Evolutionary conservation across 305 asterid genomes (phyloP).

Genomic region (Fraxinus latifolia): DNA sequence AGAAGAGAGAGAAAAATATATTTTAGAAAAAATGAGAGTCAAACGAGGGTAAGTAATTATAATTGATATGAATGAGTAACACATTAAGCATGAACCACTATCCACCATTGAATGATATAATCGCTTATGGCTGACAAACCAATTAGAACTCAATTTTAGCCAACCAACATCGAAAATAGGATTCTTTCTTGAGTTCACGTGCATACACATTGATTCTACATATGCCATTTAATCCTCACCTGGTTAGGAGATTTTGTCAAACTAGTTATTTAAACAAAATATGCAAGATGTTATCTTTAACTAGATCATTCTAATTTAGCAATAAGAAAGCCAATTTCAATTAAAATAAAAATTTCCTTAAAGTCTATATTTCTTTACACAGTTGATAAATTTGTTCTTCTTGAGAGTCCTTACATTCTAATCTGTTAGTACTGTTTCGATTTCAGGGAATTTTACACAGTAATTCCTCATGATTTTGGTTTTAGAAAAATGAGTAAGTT

Average conservation of each 20-base stretch:
- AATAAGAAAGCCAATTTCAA: neutral
- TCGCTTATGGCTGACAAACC: neutral
- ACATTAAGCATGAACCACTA: neutral
- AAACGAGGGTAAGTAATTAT: neutral
- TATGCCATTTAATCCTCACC: neutral
- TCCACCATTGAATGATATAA: neutral
- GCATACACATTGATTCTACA: neutral
- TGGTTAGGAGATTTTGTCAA: neutral
- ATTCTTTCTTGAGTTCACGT: neutral
- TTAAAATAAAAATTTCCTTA: neutral
- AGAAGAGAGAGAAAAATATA: neutral
- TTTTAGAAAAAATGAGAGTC: neutral
- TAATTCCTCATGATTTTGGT: slow-evolving; percentile 93
- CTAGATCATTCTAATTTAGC: neutral
- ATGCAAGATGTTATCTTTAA: neutral
- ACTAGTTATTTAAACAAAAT: neutral
- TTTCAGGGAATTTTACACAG: slow-evolving; percentile 89
- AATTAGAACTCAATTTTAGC: neutral
- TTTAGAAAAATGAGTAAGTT: slow-evolving; percentile 71
- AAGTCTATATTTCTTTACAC: neutral
- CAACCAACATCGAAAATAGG: neutral
- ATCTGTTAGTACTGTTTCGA: slow-evolving; percentile 21
- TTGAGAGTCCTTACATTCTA: neutral
- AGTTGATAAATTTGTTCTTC: neutral
- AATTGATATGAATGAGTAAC: neutral